Evolutionary conservation across 345 rosid species (phyloP), one percentile per base, ranked within the genome.

Genomic region (Acer negundo): DNA sequence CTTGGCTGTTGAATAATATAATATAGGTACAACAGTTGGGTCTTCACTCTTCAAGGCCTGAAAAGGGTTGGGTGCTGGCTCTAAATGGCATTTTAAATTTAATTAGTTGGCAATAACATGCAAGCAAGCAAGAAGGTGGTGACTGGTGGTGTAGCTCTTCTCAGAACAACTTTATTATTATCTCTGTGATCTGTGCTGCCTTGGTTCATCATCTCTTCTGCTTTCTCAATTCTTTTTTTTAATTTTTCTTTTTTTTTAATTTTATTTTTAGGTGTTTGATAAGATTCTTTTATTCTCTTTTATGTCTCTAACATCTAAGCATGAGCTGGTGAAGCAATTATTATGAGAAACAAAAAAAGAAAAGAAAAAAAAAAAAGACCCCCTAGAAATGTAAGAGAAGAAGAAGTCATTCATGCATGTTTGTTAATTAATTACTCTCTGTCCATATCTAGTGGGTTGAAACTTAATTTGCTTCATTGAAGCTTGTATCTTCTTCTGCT

Each of bases 1-100:
- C 77, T 85, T 89, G 92, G 87, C 90, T 81, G 92, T 90, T 81
- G 89, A 89, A 80, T 88, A 79, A 46, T 35, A 35, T 46, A 46
- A 10, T 42, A 62, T 75, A 77, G 88, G 90, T 75, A 42, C 10
- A 42, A 59, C 85, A 81, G 80, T 44, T 67, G 86, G 84, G 11
- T 69, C 61, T 53, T 67, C 85, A 80, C 47, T 69, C 61, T 53
- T 67, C 85, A 80, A 53, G 66, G 84, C 83, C 59, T 84, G 46
- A 83, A 42, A 42, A 42, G 1, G 46, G 46, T 42, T 35, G 38
- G 6, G 6, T 35, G 38, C 6, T 35, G 38, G 38, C 38, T 35
- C 38, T 35, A 35, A 35, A 35, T 35, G 38, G 38, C 38, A 35
- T 35, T 3, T 15, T 49, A 0, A 19, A 17, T 56, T 55, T 51